Conservation (phyloP, 208 protist genomes). For the Trypanosoma scelopori region DNA sequence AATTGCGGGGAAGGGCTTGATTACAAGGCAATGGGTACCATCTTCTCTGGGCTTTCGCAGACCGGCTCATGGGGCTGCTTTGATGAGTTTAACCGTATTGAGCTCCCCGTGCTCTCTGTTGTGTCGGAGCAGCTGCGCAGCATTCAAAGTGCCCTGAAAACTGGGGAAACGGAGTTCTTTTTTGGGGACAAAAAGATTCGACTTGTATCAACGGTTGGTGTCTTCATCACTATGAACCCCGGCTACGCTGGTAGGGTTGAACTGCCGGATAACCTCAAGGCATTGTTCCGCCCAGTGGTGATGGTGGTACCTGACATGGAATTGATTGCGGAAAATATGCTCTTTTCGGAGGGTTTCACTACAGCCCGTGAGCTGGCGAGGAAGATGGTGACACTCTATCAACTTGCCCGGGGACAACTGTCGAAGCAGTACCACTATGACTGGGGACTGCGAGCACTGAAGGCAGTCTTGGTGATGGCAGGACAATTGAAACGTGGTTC, state of each 20-base stretch:
- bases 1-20: constrained; percentile 99
- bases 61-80: constrained; percentile 99
- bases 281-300: constrained; percentile 98
- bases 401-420: constrained; percentile 96
- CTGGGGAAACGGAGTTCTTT: constrained; percentile 85
- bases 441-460: constrained; percentile 98
- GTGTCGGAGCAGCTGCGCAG: constrained; percentile 97
- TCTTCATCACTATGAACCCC: constrained; percentile 99
- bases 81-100: constrained; percentile 99
- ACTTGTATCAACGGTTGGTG: constrained; percentile 93
- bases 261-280: constrained; percentile 99
- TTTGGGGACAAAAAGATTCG: constrained; percentile 90
- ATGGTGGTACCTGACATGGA: constrained; percentile 99
- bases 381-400: constrained; percentile 99
- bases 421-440: constrained; percentile 99
- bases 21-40: constrained; percentile 97
- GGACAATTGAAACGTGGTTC: constrained; percentile 97
- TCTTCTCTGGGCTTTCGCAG: constrained; percentile 98
- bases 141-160: constrained; percentile 95
- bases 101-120: constrained; percentile 98
- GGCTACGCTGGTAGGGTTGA: constrained; percentile 99
- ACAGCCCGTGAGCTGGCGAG: constrained; percentile 94
- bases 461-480: constrained; percentile 98
- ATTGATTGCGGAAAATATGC: constrained; percentile 99
- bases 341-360: constrained; percentile 98